phyloP scores from a whole-genome alignment of 116 monocot species.

The Trichopus zeylanicus region DNA sequence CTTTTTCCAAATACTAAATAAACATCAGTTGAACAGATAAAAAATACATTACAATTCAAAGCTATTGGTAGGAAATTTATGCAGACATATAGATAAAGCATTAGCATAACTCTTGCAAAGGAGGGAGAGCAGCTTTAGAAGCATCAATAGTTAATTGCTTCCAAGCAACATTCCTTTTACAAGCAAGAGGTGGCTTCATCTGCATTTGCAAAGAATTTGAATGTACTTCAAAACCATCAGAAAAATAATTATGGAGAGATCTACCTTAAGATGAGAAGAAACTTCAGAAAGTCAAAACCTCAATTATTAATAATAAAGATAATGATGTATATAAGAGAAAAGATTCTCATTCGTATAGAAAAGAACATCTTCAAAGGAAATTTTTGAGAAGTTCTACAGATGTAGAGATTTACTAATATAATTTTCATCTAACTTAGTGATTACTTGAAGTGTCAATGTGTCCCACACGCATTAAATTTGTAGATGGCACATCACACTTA shows the following conservation, averaged over 20 bases:
- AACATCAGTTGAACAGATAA: neutral
- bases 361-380: neutral
- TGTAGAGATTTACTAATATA: neutral
- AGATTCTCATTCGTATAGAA: neutral
- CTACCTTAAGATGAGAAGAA: constrained; percentile 42
- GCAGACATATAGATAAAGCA: neutral
- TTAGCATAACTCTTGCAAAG: neutral
- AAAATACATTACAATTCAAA: neutral
- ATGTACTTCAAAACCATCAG: neutral
- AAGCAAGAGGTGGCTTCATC: constrained; percentile 25
- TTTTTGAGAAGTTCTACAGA: neutral
- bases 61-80: neutral
- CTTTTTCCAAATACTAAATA: constrained; percentile 17
- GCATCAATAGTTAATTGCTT: constrained; percentile 12
- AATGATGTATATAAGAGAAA: no score
- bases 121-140: constrained; percentile 9
- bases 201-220: constrained; percentile 12
- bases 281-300: constrained; percentile 32
- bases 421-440: constrained; percentile 13
- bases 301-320: neutral
- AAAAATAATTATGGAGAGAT: constrained; percentile 8
- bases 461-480: neutral
- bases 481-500: constrained; percentile 9
- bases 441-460: constrained; percentile 10
- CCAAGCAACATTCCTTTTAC: constrained; percentile 15